These are phyloP conservation scores for Aspergillus sp. DNA, from an alignment of 2,329 filamentous ascomycete species.

Conservation along the genomic window DNA sequence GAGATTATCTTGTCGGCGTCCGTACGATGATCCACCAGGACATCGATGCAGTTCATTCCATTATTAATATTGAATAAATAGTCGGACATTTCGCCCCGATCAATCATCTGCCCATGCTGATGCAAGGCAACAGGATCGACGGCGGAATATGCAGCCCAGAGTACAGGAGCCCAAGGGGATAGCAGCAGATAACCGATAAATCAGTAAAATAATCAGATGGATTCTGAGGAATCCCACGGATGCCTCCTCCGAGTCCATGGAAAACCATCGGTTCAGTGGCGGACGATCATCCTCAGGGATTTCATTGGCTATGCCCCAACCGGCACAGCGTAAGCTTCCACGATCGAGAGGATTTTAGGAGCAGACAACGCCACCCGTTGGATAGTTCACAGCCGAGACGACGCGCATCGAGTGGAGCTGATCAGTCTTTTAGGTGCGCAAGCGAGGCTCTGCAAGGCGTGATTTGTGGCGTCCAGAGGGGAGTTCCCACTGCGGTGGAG, in stretches of 20 bases:
- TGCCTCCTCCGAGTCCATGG: background rate
- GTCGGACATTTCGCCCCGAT: background rate
- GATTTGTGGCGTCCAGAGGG: background rate
- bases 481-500: background rate
- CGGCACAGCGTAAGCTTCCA: background rate
- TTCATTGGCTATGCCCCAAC: background rate
- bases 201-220: background rate
- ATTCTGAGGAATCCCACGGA: background rate
- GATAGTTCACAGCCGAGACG: background rate
- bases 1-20: background rate
- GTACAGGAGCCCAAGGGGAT: background rate
- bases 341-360: background rate
- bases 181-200: background rate
- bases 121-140: background rate
- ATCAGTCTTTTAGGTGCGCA: background rate
- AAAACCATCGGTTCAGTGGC: background rate
- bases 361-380: background rate
- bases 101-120: background rate
- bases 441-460: background rate
- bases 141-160: background rate
- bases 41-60: background rate
- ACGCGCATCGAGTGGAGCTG: background rate
- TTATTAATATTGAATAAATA: background rate
- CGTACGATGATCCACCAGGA: background rate
- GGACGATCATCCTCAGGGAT: background rate